Conservation (phyloP, 306 rosid genomes). For the Alnus glutinosa region DNA sequence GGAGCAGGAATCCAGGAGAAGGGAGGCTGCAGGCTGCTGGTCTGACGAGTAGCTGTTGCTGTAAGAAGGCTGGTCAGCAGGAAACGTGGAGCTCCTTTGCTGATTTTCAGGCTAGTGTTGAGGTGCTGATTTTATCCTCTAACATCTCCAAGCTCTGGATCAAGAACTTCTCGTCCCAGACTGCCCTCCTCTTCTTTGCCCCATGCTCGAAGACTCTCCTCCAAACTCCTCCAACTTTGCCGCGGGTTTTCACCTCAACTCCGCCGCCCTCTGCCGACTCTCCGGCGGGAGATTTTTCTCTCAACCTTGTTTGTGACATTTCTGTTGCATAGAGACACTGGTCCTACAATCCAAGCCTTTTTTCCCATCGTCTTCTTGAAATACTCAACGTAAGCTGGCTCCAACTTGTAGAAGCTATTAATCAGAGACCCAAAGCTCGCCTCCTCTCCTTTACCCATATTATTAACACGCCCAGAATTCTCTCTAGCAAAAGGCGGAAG, state of each 20-base stretch:
- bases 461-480: constrained; percentile 14
- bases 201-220: constrained; percentile 34
- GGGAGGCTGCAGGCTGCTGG: too few relatives aligned
- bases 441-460: constrained; percentile 23
- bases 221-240: constrained; percentile 51
- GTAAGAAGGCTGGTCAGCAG: too few relatives aligned
- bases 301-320: constrained; percentile 37
- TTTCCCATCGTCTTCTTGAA: constrained; percentile 29
- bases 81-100: too few relatives aligned
- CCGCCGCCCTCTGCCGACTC: constrained; percentile 50
- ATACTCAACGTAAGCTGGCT: constrained; percentile 49
- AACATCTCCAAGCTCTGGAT: constrained; percentile 54
- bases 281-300: constrained; percentile 32
- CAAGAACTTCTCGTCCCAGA: constrained; percentile 55
- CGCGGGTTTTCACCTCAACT: constrained; percentile 62
- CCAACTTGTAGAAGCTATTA: constrained; percentile 61
- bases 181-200: constrained; percentile 65
- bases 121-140: too few relatives aligned
- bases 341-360: constrained; percentile 59
- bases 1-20: too few relatives aligned
- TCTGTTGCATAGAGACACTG: constrained; percentile 53
- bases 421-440: constrained; percentile 44
- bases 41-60: too few relatives aligned
- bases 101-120: too few relatives aligned
- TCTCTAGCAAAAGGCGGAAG: constrained; percentile 38